These are phyloP conservation scores for Gynandropsis gynandra DNA, from an alignment of 345 rosid species.

Conservation along the genomic window DNA sequence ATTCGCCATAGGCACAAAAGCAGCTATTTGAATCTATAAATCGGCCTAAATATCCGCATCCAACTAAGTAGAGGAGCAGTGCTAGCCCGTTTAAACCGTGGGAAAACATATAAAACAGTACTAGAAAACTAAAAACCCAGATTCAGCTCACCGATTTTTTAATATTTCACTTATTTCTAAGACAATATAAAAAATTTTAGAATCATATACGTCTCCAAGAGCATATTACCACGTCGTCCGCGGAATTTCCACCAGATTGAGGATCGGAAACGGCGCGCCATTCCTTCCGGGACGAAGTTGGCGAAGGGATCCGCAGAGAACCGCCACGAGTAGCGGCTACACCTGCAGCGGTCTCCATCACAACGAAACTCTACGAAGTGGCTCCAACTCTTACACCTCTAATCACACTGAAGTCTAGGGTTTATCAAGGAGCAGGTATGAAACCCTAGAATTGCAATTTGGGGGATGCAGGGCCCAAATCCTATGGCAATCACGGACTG, in stretches of 20 bases:
- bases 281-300: conserved; percentile 54
- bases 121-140: neutral
- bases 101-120: neutral
- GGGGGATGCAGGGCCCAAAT: neutral
- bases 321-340: conserved; percentile 58
- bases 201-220: neutral
- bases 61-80: too few species aligned
- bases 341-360: conserved; percentile 74
- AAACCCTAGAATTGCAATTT: conserved; percentile 27
- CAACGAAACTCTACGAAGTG: conserved; percentile 15
- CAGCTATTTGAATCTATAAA: too few species aligned
- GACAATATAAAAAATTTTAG: conserved; percentile 1
- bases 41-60: too few species aligned
- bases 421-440: conserved; percentile 11
- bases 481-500: conserved; percentile 4
- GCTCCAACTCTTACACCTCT: conserved; percentile 19
- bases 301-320: conserved; percentile 49
- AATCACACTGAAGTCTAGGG: conserved; percentile 26
- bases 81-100: too few species aligned
- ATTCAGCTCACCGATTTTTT: conserved; percentile 1
- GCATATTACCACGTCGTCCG: conserved; percentile 45
- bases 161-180: neutral
- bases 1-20: too few species aligned
- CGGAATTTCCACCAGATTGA: conserved; percentile 46
- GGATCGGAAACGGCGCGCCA: conserved; percentile 93